Conservation (phyloP, 73 alveolate genomes). For the Tetrahymena borealis region DNA sequence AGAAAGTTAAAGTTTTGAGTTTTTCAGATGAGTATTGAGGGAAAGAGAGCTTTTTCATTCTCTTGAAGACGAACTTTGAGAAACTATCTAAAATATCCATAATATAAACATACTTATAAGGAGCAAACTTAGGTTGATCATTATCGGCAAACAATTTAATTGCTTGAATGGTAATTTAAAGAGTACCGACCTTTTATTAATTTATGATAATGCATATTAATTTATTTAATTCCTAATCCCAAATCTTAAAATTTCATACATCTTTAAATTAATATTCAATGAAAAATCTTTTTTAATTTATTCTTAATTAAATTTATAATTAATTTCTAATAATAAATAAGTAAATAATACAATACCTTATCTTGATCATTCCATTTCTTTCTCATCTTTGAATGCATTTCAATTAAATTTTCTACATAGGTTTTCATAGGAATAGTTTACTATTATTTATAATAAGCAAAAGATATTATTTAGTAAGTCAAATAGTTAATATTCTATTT, state of each 20-base stretch:
- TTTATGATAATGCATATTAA: constrained; percentile 50
- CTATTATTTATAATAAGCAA: neutral
- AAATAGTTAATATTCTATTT: too few species aligned
- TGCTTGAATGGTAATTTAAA: constrained; percentile 86
- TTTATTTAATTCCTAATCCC: too few species aligned
- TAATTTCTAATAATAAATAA: too few species aligned
- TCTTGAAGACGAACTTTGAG: constrained; percentile 78
- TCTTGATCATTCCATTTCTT: neutral
- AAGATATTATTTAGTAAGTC: too few species aligned
- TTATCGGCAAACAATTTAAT: constrained; percentile 90
- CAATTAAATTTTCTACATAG: neutral
- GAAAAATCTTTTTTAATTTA: neutral
- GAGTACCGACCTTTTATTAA: constrained; percentile 71
- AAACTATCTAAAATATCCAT: constrained; percentile 90
- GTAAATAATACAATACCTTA: neutral
- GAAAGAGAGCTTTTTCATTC: constrained; percentile 83
- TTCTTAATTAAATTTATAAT: neutral
- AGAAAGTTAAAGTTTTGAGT: constrained; percentile 48
- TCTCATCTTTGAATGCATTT: neutral
- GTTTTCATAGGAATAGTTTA: neutral
- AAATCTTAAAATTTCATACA: too few species aligned
- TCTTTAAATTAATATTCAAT: constrained; percentile 7
- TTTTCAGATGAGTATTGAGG: constrained; percentile 52
- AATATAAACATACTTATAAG: constrained; percentile 84
- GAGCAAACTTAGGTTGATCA: constrained; percentile 89